These are phyloP conservation scores for Iberis pinnata DNA, from an alignment of 345 rosid species.

Conservation along the genomic window DNA sequence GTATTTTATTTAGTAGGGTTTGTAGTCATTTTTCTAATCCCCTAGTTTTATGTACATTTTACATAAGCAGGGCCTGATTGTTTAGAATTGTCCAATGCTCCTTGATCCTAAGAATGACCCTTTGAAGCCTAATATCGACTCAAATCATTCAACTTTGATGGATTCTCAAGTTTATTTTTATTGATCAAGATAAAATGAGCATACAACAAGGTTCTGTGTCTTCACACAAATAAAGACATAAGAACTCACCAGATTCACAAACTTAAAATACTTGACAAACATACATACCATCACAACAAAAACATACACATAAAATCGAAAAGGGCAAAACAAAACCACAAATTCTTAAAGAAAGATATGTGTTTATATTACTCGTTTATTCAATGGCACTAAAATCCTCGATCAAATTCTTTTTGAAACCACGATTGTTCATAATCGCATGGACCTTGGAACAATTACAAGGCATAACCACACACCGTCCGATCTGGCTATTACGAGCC, in stretches of 20 bases:
- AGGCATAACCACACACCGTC: conserved; percentile 35
- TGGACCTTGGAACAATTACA: conserved; percentile 57
- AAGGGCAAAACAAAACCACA: conserved; percentile 16
- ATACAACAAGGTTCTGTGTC: too few species aligned
- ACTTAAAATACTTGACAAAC: neutral
- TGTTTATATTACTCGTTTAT: conserved; percentile 7
- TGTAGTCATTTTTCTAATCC: too few species aligned
- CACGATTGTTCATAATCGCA: conserved; percentile 32
- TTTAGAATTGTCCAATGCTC: too few species aligned
- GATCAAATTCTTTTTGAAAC: conserved; percentile 45
- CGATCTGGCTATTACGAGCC: conserved; percentile 2
- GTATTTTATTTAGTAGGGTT: too few species aligned
- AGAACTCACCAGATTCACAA: conserved; percentile 13
- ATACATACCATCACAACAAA: conserved; percentile 11
- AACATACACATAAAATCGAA: neutral
- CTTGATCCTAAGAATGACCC: too few species aligned
- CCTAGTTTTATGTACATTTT: too few species aligned
- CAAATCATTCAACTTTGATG: too few species aligned
- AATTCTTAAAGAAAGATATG: neutral
- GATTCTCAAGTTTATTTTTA: too few species aligned
- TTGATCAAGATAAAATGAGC: neutral
- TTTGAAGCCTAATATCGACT: too few species aligned
- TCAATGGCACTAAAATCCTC: conserved; percentile 36
- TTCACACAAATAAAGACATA: neutral
- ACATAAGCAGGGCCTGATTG: too few species aligned